Base-by-base conservation (phyloP, 2,329 filamentous ascomycete genomes). In the Xylaria sp. region DNA sequence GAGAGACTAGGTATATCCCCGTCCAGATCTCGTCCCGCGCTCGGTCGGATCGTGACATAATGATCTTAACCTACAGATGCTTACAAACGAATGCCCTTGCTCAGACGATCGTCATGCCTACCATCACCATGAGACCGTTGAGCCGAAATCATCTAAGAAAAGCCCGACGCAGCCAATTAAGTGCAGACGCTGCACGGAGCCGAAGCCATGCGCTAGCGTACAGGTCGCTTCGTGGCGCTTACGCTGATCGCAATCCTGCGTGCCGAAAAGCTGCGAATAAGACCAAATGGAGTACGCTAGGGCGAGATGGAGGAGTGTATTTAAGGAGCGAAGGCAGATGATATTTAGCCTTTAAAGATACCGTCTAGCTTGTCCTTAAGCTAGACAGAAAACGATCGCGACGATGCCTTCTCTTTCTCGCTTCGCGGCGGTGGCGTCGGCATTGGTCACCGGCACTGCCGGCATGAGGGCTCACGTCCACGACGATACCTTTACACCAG, bases 401-500 rank as follows among this genome's bases (percentile, higher is more conserved):
- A 64, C 14, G 21, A 67, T 68, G 55, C n/a, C 42, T 56, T 61
- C 61, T 17, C 30, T 56, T 47, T 48, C 50, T 11, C 55, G n/a
- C 2, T 48, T 68, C 8, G 50, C 50, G 21, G 42, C 61, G 12
- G 61, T 53, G 32, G 19, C 45, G 12, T 68, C 56, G 50, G 34
- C 61, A 2, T 45, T 64, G 14, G 56, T 54, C 11, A n/a, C 56
- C 4, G 27, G 56, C 12, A 53, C 51, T 32, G 48, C 56, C 21
- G 65, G 61, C 42, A 6, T 64, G 50, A 24, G 24, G 9, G 65
- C 24, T 53, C 19, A 61, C n/a, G 34, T 69, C 48, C 67, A 69
- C 24, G 59, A 67, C 39, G 36, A 34, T n/a, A 66, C 47, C 14
- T 69, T 69, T 50, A 69, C 32, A 39, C 67, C 64, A 24, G 67